phyloP scores from a whole-genome alignment of 2,329 filamentous ascomycete genomes.

The Penicillium sp. region DNA sequence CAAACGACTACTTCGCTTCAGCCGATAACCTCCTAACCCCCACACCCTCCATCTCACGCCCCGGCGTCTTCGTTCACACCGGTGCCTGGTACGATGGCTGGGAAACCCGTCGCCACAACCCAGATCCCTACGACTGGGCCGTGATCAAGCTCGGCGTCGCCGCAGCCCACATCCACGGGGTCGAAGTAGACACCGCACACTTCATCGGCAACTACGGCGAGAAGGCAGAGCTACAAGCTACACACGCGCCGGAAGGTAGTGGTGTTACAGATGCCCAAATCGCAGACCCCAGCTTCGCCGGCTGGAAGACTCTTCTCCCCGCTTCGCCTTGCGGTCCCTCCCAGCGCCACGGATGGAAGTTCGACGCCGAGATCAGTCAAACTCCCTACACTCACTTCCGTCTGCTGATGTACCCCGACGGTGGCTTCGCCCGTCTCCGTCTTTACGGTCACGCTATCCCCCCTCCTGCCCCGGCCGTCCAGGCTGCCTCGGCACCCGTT shows the following conservation, averaged over 20 bases:
- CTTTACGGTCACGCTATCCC: conserved; percentile 46
- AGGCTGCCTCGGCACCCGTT: conserved; percentile 7
- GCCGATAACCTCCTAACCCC: conserved; percentile 60
- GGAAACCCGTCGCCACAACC: conserved; percentile 63
- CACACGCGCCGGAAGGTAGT: conserved; percentile 22
- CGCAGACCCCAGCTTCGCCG: conserved; percentile 33
- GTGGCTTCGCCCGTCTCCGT: conserved; percentile 45
- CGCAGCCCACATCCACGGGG: conserved; percentile 39
- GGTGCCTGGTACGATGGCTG: conserved; percentile 66
- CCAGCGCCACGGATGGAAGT: conserved; percentile 45
- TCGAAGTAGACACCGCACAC: conserved; percentile 48
- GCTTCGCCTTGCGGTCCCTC: conserved; percentile 41
- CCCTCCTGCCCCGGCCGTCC: conserved; percentile 19
- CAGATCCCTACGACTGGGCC: conserved; percentile 59
- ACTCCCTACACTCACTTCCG: conserved; percentile 44
- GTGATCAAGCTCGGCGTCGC: conserved; percentile 58
- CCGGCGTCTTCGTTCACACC: conserved; percentile 59
- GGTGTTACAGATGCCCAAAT: conserved; percentile 32
- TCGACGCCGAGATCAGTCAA: conserved; percentile 25
- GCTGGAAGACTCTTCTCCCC: conserved; percentile 44
- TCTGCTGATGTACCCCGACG: conserved; percentile 49
- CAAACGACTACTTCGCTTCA: conserved; percentile 62
- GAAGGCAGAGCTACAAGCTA: conserved; percentile 42
- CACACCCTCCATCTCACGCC: conserved; percentile 55
- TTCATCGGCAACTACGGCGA: conserved; percentile 50